These are phyloP conservation scores for Coniochaeta pulveracea DNA, from an alignment of 2,329 filamentous ascomycete genomes.

Conservation along the genomic window DNA sequence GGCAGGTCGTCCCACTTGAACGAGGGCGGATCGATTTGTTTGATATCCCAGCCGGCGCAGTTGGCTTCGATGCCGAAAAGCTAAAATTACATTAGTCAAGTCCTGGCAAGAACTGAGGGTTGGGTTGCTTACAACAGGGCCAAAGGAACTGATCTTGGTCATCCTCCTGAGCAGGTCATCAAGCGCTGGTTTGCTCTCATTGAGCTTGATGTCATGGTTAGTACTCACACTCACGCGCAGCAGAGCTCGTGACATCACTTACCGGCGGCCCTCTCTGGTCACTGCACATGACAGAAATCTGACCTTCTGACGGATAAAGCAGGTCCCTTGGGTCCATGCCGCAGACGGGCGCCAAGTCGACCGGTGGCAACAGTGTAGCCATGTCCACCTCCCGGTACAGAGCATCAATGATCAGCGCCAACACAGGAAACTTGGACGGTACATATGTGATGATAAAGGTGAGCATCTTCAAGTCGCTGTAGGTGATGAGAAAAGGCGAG, in stretches of 20 bases:
- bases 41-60: conserved; percentile 19
- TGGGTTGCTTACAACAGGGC: conserved; percentile 21
- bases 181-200: conserved; percentile 18
- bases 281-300: conserved; percentile 18
- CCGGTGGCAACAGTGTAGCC: conserved; percentile 2
- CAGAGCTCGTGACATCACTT: conserved; percentile 13
- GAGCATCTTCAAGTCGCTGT: conserved; percentile 22
- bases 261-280: conserved; percentile 18
- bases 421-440: conserved; percentile 14
- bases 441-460: conserved; percentile 23
- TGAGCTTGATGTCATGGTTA: conserved; percentile 10
- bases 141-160: conserved; percentile 20
- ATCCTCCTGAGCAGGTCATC: conserved; percentile 17
- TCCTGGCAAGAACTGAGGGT: conserved; percentile 7
- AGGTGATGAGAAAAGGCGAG: conserved; percentile 24
- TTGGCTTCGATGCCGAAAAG: conserved; percentile 9
- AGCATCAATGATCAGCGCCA: conserved; percentile 2
- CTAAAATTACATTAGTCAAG: conserved; percentile 3
- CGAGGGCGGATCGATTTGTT: conserved; percentile 14
- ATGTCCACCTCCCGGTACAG: conserved; percentile 6
- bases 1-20: conserved; percentile 19
- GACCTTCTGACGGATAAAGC: conserved; percentile 1
- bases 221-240: background rate
- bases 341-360: conserved; percentile 9
- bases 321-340: conserved; percentile 3